Conservation (phyloP, 805 yeast species). For the Kregervanrija delftensis region DNA sequence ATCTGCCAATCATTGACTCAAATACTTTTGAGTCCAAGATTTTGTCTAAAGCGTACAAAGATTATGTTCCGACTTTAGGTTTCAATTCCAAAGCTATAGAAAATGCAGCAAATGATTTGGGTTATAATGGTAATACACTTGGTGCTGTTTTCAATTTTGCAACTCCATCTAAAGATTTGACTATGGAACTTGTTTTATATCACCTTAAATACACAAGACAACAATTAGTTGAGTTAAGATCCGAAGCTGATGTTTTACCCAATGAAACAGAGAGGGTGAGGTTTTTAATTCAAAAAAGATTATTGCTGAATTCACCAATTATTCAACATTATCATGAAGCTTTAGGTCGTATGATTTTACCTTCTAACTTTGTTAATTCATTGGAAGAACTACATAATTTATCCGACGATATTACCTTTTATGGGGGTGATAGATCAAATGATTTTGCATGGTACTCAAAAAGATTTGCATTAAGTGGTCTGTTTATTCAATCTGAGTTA, state of each 20-base stretch:
- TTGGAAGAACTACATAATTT: conserved; percentile 64
- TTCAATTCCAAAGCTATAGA: conserved; percentile 34
- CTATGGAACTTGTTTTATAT: conserved; percentile 36
- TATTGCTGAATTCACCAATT: conserved; percentile 44
- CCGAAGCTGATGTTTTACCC: conserved; percentile 19
- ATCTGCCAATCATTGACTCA: conserved; percentile 27
- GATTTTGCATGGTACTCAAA: conserved; percentile 94
- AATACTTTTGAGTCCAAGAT: conserved; percentile 34
- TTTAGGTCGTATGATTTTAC: conserved; percentile 56
- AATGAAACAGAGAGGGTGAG: conserved; percentile 20
- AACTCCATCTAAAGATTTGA: conserved; percentile 22
- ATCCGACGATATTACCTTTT: conserved; percentile 76
- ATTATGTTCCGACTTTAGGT: conserved; percentile 38
- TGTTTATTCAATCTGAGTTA: conserved; percentile 70
- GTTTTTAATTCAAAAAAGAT: conserved; percentile 36
- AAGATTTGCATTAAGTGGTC: conserved; percentile 59
- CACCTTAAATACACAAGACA: conserved; percentile 41
- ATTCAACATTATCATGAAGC: conserved; percentile 39
- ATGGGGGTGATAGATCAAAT: conserved; percentile 70
- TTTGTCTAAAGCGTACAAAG: conserved; percentile 22
- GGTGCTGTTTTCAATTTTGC: conserved; percentile 34
- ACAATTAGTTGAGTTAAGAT: conserved; percentile 21
- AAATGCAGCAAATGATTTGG: conserved; percentile 37
- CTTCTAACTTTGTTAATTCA: conserved; percentile 51
- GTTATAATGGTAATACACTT: conserved; percentile 34